These are phyloP conservation scores for Yamadazyma siamensis DNA, from an alignment of 1,139 yeast genomes.

Conservation along the genomic window DNA sequence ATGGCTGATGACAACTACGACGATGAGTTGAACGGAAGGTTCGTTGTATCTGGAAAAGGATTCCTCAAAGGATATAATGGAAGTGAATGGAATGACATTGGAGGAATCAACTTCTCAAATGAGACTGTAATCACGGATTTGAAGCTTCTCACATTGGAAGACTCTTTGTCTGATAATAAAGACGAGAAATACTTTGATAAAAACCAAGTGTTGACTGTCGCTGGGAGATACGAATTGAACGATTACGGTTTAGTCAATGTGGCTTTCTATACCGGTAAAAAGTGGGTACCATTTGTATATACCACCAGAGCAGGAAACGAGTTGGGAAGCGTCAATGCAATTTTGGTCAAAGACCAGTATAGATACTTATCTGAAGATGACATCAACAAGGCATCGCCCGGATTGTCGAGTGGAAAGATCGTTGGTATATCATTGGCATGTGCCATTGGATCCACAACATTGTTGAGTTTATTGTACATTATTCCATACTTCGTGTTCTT, in stretches of 20 bases:
- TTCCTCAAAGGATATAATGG: conserved; percentile 52
- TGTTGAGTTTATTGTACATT: conserved; percentile 63
- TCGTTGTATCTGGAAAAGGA: conserved; percentile 54
- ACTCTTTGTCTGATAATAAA: conserved; percentile 24
- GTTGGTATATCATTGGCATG: conserved; percentile 87
- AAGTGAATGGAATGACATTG: conserved; percentile 38
- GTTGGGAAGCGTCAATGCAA: conserved; percentile 31
- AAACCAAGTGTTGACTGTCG: conserved; percentile 50
- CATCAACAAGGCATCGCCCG: conserved; percentile 16
- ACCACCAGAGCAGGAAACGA: conserved; percentile 18
- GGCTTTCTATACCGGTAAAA: conserved; percentile 65
- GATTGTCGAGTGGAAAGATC: conserved; percentile 61
- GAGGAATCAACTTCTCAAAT: conserved; percentile 28
- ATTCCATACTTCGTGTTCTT: conserved; percentile 49
- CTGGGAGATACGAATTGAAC: conserved; percentile 57
- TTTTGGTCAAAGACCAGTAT: conserved; percentile 35
- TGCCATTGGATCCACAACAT: conserved; percentile 74
- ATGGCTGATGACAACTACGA: conserved; percentile 32
- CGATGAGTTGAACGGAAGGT: conserved; percentile 40
- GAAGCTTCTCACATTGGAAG: conserved; percentile 34
- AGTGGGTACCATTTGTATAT: conserved; percentile 70
- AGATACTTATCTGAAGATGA: conserved; percentile 39
- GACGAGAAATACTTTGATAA: conserved; percentile 35
- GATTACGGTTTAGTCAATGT: conserved; percentile 61
- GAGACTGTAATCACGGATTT: conserved; percentile 36